A percentile compares a stretch with the other conserved stretches of the same genome.
phyloP scores from a whole-genome alignment of 1,284 basidiomycete genomes.

The Entoloma clypeatum region DNA sequence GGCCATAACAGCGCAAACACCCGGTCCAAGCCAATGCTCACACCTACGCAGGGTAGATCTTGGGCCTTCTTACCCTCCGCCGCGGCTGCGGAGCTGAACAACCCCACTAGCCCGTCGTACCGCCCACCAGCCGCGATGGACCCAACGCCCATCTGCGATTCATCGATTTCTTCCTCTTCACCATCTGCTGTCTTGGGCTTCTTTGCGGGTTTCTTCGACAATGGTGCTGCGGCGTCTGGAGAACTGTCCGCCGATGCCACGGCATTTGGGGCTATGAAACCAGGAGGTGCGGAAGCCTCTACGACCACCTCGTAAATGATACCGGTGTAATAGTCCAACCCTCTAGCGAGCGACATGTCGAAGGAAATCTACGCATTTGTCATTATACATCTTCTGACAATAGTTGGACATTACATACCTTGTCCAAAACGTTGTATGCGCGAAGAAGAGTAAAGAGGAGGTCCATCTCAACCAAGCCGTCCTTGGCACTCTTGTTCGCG shows the following conservation, averaged over 20 bases:
- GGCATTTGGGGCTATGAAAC: conserved; percentile 55
- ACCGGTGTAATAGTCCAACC: conserved; percentile 98
- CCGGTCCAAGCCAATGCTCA: conserved; percentile 94
- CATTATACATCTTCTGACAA: conserved; percentile 5
- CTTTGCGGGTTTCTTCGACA: conserved; percentile 54
- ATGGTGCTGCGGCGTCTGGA: conserved; percentile 34
- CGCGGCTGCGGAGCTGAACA: conserved; percentile 83
- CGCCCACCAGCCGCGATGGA: conserved; percentile 97
- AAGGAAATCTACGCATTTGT: conserved; percentile 72
- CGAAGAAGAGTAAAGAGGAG: conserved; percentile 83
- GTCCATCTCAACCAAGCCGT: conserved; percentile 90
- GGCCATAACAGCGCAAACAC: conserved; percentile 93
- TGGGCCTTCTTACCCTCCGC: conserved; percentile 64
- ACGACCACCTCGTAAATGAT: conserved; percentile 98
- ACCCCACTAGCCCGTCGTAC: conserved; percentile 95
- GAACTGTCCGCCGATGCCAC: conserved; percentile 40
- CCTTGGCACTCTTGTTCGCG: conserved; percentile 72
- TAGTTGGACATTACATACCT: conserved; percentile 40
- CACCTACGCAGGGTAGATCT: conserved; percentile 86
- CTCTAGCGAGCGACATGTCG: conserved; percentile 93
- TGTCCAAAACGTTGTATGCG: conserved; percentile 79
- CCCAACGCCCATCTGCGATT: conserved; percentile 91
- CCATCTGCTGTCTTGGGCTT: conserved; percentile 40
- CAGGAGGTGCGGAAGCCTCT: conserved; percentile 89
- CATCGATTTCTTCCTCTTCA: conserved; percentile 89